Evolutionary conservation across 768 basidiomycete genomes (phyloP), one percentile per base, ranked within the genome.

Genomic region (Termitomyces sp.): DNA sequence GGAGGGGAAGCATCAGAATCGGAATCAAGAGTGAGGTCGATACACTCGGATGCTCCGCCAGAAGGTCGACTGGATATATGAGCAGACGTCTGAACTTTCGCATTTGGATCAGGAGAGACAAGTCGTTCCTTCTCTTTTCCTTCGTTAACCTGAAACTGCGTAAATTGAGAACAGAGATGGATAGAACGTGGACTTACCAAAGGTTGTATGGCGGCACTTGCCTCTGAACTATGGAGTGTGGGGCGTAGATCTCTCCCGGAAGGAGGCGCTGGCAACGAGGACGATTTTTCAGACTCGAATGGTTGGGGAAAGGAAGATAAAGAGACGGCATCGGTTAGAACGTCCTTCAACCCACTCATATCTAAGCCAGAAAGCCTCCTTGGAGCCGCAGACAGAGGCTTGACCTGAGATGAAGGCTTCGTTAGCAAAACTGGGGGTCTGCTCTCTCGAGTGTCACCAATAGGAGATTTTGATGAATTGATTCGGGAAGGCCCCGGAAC

Each of bases 21-120:
- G 34, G 62, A 57, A 42, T 55, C 53, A 27, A 47, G 20, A 22
- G 61, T 62, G 27, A 62, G 61, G 55, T 63, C 58, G 15, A 63
- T 54, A 41, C 20, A 51, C 6, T 45, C 20, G 24, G 36, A 12
- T n/a, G n/a, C 12, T 47, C 9, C 27, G 15, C 27, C 15, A 20
- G 55, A 53, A 24, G 48, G 45, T 31, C 22, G 24, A 47, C 33
- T 34, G 5, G 13, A 50, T 20, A 34, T 15, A 20, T 20, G 20
- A 37, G 39, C 36, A 49, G 27, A 51, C 13, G n/a, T 33, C n/a
- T 46, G 6, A 9, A 11, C 7, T 24, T 34, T 33, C 3, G 27
- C 45, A 16, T 4, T 46, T 46, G 15, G 46, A 8, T 20, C 15
- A 22, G 24, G 39, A 18, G 51, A 39, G 22, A 53, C 24, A 30